Evolutionary conservation across 345 rosid species (phyloP).

Genomic region (Hypericum androsaemum): DNA sequence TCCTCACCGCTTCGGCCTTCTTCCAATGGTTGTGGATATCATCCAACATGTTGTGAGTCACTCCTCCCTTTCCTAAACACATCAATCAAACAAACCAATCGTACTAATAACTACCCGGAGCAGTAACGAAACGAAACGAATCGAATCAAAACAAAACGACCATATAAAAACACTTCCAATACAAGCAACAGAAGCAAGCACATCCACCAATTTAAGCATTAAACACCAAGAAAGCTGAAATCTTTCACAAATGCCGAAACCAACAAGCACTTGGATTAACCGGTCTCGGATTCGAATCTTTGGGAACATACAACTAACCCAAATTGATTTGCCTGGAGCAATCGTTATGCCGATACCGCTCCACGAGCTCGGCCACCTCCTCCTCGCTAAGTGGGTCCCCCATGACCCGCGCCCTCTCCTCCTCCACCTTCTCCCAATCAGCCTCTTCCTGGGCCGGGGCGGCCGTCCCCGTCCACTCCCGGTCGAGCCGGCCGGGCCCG

Average conservation of each 20-base stretch:
- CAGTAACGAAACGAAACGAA: no score
- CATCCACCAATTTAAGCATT: no score
- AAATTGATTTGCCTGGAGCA: conserved; percentile 78
- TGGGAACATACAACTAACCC: conserved; percentile 28
- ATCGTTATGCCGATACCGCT: conserved; percentile 69
- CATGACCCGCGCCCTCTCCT: conserved; percentile 40
- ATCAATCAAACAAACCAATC: not conserved
- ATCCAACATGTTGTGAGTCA: conserved; percentile 88
- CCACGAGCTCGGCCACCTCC: conserved; percentile 66
- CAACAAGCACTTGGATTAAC: no score
- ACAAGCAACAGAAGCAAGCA: no score
- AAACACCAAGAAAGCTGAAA: no score
- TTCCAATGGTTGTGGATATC: conserved; percentile 91
- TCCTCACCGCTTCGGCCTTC: conserved; percentile 81
- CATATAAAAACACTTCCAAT: no score
- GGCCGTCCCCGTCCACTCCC: conserved; percentile 76
- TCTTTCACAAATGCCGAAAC: no score
- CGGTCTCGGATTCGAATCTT: no score
- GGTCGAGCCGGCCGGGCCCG: conserved; percentile 73
- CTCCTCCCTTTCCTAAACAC: conserved; percentile 63
- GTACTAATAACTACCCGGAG: no score
- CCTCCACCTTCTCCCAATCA: conserved; percentile 27
- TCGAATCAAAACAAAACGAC: no score
- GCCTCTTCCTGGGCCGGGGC: conserved; percentile 35
- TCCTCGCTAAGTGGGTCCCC: conserved; percentile 58